Evolutionary conservation across 441 rosid species (phyloP).

Genomic region (Eruca vesicaria): DNA sequence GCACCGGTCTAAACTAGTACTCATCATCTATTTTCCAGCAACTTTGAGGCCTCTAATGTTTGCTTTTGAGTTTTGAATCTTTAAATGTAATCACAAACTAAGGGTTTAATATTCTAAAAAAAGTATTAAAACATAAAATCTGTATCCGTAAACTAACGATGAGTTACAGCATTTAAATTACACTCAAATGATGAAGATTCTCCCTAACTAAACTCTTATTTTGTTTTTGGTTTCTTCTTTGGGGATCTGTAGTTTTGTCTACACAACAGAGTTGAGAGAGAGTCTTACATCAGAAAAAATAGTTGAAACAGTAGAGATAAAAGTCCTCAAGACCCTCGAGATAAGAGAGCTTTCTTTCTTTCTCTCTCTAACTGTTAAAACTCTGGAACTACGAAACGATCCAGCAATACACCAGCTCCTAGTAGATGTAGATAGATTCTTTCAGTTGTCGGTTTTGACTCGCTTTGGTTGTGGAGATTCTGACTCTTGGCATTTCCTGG

Average conservation of each 20-base stretch:
- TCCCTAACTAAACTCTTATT: conserved; percentile 17
- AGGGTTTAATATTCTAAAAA: background rate
- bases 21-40: background rate
- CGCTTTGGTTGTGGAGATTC: conserved; percentile 35
- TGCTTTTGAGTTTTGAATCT: background rate
- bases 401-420: conserved; percentile 8
- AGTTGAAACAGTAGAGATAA: conserved; percentile 19
- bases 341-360: background rate
- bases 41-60: background rate
- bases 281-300: conserved; percentile 29
- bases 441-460: conserved; percentile 29
- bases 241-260: conserved; percentile 28
- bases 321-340: background rate
- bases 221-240: conserved; percentile 20
- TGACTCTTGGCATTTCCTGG: conserved; percentile 18
- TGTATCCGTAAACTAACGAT: conserved; percentile 20
- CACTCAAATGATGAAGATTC: conserved; percentile 34
- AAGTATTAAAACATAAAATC: background rate
- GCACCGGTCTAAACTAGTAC: background rate
- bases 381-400: conserved; percentile 13
- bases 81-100: background rate
- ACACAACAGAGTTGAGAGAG: conserved; percentile 26
- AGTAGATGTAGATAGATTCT: background rate
- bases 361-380: conserved; percentile 21
- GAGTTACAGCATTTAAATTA: conserved; percentile 25